Conservation (phyloP, 2,329 filamentous ascomycete species). For the Alternaria viburni region DNA sequence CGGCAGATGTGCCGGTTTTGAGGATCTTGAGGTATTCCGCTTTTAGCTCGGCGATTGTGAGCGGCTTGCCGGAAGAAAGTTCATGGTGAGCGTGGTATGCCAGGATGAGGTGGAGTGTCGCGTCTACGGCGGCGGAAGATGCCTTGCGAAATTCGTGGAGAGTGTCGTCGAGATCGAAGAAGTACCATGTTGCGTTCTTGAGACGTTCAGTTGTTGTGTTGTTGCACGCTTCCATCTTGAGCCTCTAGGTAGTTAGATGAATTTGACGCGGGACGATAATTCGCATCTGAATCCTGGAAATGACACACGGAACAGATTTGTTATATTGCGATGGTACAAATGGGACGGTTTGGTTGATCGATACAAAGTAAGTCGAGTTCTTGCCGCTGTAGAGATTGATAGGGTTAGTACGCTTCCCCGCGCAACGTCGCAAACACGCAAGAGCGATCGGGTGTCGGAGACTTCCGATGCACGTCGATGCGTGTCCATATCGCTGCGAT, state of each 20-base stretch:
- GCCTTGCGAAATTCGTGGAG: constrained; percentile 56
- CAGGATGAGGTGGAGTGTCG: constrained; percentile 43
- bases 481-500: not conserved
- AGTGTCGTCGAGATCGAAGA: constrained; percentile 59
- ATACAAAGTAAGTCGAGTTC: not conserved
- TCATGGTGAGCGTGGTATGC: not conserved
- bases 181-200: constrained; percentile 46
- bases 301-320: not conserved
- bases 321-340: not conserved
- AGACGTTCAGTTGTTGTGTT: not conserved
- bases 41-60: constrained; percentile 19
- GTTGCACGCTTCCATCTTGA: not conserved
- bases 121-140: constrained; percentile 45
- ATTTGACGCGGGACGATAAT: not conserved
- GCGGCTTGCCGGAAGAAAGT: not conserved
- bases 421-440: not conserved
- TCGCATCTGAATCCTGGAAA: not conserved
- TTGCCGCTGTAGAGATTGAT: not conserved
- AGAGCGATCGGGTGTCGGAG: not conserved
- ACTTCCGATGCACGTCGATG: not conserved
- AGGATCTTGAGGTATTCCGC: constrained; percentile 46
- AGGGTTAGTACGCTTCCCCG: not conserved
- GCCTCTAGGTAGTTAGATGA: not conserved
- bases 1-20: constrained; percentile 42
- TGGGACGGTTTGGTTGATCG: too few species aligned